phyloP scores from a whole-genome alignment of 768 basidiomycete species.

The Daedaleopsis sinensis region DNA sequence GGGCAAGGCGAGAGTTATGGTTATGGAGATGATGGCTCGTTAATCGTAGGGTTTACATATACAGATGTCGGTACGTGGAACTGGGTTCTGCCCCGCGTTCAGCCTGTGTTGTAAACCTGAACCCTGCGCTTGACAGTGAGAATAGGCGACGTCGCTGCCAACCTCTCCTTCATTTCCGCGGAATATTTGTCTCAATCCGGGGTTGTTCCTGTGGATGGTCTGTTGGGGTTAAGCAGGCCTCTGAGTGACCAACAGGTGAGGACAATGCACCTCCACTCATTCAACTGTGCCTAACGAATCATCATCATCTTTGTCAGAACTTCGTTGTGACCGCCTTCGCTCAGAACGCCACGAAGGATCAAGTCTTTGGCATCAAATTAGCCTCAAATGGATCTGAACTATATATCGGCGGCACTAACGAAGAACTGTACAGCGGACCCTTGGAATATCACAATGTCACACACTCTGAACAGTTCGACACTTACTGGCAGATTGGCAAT shows the following conservation, averaged over 20 bases:
- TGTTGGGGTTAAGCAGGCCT: neutral
- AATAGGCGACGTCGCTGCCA: neutral
- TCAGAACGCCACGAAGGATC: neutral
- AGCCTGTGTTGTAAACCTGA: neutral
- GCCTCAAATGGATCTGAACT: constrained; percentile 36
- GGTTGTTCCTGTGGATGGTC: neutral
- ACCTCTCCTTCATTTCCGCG: neutral
- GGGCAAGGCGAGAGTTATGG: neutral
- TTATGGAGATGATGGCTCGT: neutral
- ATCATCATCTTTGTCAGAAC: neutral
- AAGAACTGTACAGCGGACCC: constrained; percentile 36
- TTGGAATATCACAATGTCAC: constrained; percentile 22
- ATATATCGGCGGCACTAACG: constrained; percentile 41
- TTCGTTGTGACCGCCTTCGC: neutral
- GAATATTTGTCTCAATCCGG: neutral
- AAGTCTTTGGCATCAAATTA: constrained; percentile 39
- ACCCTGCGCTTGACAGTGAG: neutral
- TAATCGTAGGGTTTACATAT: neutral
- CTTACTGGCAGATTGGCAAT: neutral
- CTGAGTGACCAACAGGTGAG: neutral
- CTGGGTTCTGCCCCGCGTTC: neutral
- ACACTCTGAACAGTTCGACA: neutral
- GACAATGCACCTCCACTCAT: too few relatives aligned
- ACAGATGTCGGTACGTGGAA: neutral
- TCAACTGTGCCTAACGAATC: neutral